These are phyloP conservation scores for Fusarium denticulatum DNA, from an alignment of 2,329 filamentous ascomycete species.

Conservation along the genomic window DNA sequence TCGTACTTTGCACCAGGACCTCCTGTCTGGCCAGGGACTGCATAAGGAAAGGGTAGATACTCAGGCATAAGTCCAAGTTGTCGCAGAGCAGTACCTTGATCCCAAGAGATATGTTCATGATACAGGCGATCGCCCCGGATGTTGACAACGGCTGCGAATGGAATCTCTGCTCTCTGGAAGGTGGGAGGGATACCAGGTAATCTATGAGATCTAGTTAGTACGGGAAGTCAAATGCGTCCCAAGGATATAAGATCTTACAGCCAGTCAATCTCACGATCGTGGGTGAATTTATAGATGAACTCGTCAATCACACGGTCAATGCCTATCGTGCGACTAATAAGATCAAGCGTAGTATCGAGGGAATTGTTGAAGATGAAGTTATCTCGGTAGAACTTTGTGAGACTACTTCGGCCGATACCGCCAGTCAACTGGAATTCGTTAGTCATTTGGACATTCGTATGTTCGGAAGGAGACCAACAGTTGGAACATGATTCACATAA, in stretches of 20 bases:
- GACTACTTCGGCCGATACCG: conserved; percentile 70
- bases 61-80: conserved; percentile 66
- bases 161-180: conserved; percentile 62
- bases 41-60: conserved; percentile 71
- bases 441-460: fast-evolving
- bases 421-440: conserved; percentile 61
- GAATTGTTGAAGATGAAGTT: conserved; percentile 82
- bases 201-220: too few relatives aligned
- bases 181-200: conserved; percentile 67
- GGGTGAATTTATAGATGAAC: conserved; percentile 73
- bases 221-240: too few relatives aligned
- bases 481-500: conserved; percentile 82
- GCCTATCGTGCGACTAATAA: conserved; percentile 77
- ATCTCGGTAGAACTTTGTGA: conserved; percentile 75
- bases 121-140: conserved; percentile 71
- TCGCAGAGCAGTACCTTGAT: conserved; percentile 69
- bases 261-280: conserved; percentile 72
- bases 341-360: conserved; percentile 70
- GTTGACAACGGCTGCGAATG: conserved; percentile 71
- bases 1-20: conserved; percentile 42
- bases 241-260: conserved; percentile 58
- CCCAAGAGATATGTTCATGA: conserved; percentile 76
- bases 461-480: conserved; percentile 53
- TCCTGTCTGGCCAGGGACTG: conserved; percentile 48
- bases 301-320: conserved; percentile 78